Percentiles rank a stretch among this genome's conserved stretches.
Evolutionary conservation across 306 rosid species (phyloP).

Genomic region (Elaeagnus macrophylla): DNA sequence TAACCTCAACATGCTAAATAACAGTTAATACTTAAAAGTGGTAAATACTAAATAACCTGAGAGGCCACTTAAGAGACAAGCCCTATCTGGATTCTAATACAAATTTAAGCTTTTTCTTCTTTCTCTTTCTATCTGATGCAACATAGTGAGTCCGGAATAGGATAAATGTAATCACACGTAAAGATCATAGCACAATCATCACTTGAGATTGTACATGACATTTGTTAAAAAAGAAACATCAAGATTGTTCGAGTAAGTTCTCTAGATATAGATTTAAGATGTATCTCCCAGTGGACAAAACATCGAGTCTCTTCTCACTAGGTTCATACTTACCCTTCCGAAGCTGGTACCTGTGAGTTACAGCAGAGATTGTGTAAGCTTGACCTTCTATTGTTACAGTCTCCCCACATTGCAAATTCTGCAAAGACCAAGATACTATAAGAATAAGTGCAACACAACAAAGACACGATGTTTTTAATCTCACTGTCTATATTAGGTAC

Average conservation of each 20-base stretch:
- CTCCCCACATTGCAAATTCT: conserved; percentile 67
- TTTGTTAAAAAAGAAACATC: conserved; percentile 17
- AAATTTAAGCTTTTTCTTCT: no score
- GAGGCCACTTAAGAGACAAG: no score
- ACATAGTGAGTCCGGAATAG: no score
- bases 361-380: conserved; percentile 75
- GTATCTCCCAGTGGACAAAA: conserved; percentile 88
- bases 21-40: no score
- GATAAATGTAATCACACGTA: no score
- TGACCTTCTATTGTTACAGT: conserved; percentile 74
- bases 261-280: conserved; percentile 69
- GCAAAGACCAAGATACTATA: conserved; percentile 15
- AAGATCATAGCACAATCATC: no score
- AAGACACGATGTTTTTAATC: conserved; percentile 11
- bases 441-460: conserved; percentile 10
- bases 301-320: conserved; percentile 84
- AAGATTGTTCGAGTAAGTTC: conserved; percentile 71
- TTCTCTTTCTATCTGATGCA: no score
- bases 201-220: conserved; percentile 8
- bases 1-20: no score
- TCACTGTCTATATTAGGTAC: conserved; percentile 33
- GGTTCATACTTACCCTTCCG: conserved; percentile 95
- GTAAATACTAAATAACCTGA: no score
- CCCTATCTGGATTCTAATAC: no score
- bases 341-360: conserved; percentile 81